These are phyloP conservation scores for Wickerhamiella azyma DNA, from an alignment of 805 yeast genomes.

Conservation along the genomic window DNA sequence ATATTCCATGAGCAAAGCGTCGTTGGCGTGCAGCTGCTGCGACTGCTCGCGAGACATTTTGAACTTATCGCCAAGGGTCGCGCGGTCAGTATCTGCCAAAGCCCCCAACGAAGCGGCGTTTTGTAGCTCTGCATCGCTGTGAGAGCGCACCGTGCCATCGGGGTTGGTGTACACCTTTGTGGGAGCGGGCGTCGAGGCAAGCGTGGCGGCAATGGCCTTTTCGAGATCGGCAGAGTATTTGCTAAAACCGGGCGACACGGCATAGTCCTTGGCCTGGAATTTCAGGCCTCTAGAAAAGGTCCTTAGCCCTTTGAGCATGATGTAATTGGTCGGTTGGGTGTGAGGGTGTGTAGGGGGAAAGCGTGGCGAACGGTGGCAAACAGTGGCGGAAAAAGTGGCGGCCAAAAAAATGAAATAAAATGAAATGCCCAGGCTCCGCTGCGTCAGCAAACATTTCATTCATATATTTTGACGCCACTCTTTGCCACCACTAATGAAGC, in stretches of 20 bases:
- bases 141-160: slow-evolving; percentile 62
- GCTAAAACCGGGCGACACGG: slow-evolving; percentile 18
- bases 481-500: too few species aligned
- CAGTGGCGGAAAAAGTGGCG: too few species aligned
- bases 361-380: too few species aligned
- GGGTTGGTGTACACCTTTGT: slow-evolving; percentile 56
- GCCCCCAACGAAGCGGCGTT: slow-evolving; percentile 57
- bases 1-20: slow-evolving; percentile 42
- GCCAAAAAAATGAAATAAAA: too few species aligned
- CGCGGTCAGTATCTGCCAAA: slow-evolving; percentile 42
- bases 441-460: too few species aligned
- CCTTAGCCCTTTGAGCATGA: slow-evolving; percentile 7
- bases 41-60: slow-evolving; percentile 39
- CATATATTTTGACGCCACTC: too few species aligned
- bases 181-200: slow-evolving; percentile 50
- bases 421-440: too few species aligned
- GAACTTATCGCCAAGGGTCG: slow-evolving; percentile 35
- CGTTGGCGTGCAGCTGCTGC: slow-evolving; percentile 46
- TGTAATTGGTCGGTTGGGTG: slow-evolving; percentile 5
- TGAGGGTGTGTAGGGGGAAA: too few species aligned
- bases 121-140: slow-evolving; percentile 55
- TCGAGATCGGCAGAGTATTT: slow-evolving; percentile 31
- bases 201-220: slow-evolving; percentile 45
- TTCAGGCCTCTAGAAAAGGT: slow-evolving; percentile 15
- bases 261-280: slow-evolving; percentile 23